These are phyloP conservation scores for Asparagopsis taxiformis DNA, from an alignment of 31 red algal species.

Conservation along the genomic window DNA sequence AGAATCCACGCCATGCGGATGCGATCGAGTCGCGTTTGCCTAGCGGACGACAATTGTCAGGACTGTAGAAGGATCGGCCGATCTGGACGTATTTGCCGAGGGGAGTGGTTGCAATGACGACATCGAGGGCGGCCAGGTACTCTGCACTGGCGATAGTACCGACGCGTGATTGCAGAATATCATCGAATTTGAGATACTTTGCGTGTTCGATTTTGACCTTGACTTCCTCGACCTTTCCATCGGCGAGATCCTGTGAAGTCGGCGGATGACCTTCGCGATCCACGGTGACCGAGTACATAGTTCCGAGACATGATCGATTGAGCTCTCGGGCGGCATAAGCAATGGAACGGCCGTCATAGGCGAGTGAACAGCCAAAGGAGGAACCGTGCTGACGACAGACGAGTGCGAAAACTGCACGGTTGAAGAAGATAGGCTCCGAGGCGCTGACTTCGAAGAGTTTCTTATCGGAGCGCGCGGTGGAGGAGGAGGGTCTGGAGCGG, in stretches of 20 bases:
- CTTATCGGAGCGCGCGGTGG: background rate
- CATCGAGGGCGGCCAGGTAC: conserved; percentile 38
- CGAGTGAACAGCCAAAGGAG: conserved; percentile 19
- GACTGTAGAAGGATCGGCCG: conserved; percentile 63
- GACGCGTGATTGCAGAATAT: conserved; percentile 11
- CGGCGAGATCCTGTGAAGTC: background rate
- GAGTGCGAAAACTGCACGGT: conserved; percentile 24
- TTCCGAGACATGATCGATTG: conserved; percentile 12
- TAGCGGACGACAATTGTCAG: background rate
- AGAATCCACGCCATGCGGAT: conserved; percentile 63
- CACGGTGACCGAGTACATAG: conserved; percentile 13
- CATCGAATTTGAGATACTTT: conserved; percentile 51
- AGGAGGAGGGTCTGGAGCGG: background rate
- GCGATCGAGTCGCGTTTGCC: conserved; percentile 12
- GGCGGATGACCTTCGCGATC: conserved; percentile 16
- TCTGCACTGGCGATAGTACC: conserved; percentile 13
- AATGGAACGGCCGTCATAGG: conserved; percentile 59
- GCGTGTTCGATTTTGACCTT: conserved; percentile 34
- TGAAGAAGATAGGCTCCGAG: conserved; percentile 37
- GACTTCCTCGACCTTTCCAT: conserved; percentile 20
- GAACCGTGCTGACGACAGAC: conserved; percentile 5
- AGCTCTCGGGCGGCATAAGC: conserved; percentile 53
- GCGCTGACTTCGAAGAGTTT: conserved; percentile 24
- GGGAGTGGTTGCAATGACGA: conserved; percentile 26
- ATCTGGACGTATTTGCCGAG: conserved; percentile 39